Evolutionary conservation across 169 alveolate species (phyloP).

Genomic region (Babesia bigemina): DNA sequence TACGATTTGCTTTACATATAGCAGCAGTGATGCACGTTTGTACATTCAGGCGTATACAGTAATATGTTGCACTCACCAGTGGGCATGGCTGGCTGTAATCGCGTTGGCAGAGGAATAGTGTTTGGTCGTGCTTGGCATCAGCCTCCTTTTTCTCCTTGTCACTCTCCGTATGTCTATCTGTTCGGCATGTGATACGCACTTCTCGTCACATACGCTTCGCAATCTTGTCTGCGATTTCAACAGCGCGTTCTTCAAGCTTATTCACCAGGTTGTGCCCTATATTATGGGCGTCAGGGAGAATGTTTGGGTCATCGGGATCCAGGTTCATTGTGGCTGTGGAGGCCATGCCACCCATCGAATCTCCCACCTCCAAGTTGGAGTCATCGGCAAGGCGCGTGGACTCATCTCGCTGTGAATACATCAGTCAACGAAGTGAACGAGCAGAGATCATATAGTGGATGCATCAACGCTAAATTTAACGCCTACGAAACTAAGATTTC

Average conservation of each 20-base stretch:
- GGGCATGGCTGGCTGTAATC: conserved; percentile 78
- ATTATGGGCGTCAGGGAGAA: conserved; percentile 26
- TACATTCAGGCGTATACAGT: background rate
- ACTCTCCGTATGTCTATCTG: conserved; percentile 18
- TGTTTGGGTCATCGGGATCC: conserved; percentile 9
- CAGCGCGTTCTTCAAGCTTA: conserved; percentile 17
- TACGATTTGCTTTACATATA: too few relatives aligned
- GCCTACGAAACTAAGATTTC: too few relatives aligned
- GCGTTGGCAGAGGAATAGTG: conserved; percentile 72
- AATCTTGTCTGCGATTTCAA: conserved; percentile 11
- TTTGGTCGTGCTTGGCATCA: conserved; percentile 58
- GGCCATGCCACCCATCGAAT: conserved; percentile 10
- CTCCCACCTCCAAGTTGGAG: conserved; percentile 4
- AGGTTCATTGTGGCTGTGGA: conserved; percentile 24
- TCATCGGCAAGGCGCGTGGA: conserved; percentile 30
- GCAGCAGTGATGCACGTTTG: too few relatives aligned
- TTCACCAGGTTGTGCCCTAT: background rate
- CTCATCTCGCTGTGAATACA: background rate
- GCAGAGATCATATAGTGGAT: too few relatives aligned
- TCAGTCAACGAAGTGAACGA: background rate
- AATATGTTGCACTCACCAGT: conserved; percentile 47
- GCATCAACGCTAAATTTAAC: too few relatives aligned
- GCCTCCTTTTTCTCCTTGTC: conserved; percentile 12
- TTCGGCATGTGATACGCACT: background rate
- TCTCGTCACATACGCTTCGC: conserved; percentile 4